phyloP scores from a whole-genome alignment of 345 rosid species.

The Gossypium thurberi region DNA sequence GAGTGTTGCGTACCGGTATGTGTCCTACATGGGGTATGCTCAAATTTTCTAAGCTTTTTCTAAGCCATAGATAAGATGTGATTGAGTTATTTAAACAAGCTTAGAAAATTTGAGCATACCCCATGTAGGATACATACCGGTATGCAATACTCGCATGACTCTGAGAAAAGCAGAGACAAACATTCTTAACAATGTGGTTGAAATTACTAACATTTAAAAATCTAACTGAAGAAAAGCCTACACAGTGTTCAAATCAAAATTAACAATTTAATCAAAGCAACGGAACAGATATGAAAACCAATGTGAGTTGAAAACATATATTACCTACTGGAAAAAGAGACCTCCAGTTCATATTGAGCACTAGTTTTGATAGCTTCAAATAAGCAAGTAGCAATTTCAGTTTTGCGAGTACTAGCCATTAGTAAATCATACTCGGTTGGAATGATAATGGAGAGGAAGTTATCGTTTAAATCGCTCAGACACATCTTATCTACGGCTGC shows the following conservation, averaged over 20 bases:
- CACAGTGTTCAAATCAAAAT: neutral
- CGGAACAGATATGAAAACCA: neutral
- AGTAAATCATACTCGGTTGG: slow-evolving; percentile 93
- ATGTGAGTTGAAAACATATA: neutral
- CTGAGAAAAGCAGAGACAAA: neutral
- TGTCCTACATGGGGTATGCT: neutral
- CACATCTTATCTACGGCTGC: slow-evolving; percentile 78
- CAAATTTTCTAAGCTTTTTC: neutral
- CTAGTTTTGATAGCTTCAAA: slow-evolving; percentile 73
- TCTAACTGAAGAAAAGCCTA: neutral
- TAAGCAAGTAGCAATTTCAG: slow-evolving; percentile 75
- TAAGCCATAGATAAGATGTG: too few relatives aligned
- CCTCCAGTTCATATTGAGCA: slow-evolving; percentile 79
- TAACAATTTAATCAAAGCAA: neutral
- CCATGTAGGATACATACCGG: neutral
- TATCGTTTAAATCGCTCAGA: slow-evolving; percentile 78
- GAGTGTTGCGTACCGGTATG: neutral
- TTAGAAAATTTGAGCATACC: neutral
- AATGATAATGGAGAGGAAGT: slow-evolving; percentile 75
- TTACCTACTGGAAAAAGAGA: slow-evolving; percentile 77
- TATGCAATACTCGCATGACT: neutral
- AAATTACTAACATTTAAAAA: neutral
- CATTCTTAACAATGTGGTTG: neutral
- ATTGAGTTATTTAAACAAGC: neutral
- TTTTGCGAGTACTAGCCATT: slow-evolving; percentile 86